Evolutionary conservation across 177 flowering plant genomes (phyloP).

Genomic region (Vitis hybrid): DNA sequence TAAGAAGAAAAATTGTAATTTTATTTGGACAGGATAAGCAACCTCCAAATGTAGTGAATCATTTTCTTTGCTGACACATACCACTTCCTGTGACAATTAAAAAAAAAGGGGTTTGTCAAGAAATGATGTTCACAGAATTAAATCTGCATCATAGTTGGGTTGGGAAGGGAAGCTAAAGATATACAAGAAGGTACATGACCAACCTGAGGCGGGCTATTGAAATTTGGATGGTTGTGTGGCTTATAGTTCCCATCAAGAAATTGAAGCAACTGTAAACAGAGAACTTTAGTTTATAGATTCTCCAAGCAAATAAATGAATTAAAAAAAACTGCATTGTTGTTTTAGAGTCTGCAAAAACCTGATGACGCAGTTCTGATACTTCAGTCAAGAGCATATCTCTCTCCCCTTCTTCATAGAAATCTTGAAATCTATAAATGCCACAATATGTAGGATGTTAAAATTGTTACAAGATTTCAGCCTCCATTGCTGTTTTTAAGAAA

Average conservation of each 20-base stretch:
- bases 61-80: constrained; percentile 29
- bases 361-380: constrained; percentile 69
- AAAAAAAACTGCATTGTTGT: not conserved
- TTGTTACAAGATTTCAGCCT: constrained; percentile 6
- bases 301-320: not conserved
- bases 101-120: constrained; percentile 8
- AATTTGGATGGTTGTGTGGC: constrained; percentile 27
- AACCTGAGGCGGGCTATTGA: constrained; percentile 37
- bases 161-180: not conserved
- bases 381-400: constrained; percentile 73
- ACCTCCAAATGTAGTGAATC: constrained; percentile 58
- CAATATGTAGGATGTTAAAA: constrained; percentile 8
- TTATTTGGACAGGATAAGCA: constrained; percentile 12
- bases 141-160: not conserved
- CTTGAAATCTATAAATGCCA: constrained; percentile 69
- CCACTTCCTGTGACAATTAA: constrained; percentile 39
- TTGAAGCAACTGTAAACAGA: constrained; percentile 54
- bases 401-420: constrained; percentile 96
- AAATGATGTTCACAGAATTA: not conserved
- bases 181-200: constrained; percentile 2
- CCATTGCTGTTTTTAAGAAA: constrained; percentile 1
- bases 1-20: not conserved
- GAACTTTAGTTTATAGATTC: not conserved
- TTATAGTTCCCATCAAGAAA: constrained; percentile 44
- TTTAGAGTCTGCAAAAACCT: constrained; percentile 45